Base-by-base conservation (phyloP, 106 monocot species). In the Cymbidium sinense region DNA sequence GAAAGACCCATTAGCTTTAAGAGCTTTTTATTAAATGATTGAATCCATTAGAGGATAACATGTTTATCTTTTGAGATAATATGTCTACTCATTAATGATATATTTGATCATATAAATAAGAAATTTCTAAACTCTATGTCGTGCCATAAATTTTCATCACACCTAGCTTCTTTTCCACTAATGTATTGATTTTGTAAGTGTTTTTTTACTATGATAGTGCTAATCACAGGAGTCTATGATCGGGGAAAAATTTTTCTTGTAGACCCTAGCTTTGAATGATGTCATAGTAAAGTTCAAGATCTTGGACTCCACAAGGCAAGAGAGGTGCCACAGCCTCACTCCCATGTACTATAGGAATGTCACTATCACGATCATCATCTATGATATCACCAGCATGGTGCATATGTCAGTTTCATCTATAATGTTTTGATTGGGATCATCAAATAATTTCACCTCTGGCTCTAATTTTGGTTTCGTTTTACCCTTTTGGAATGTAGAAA, bases 271-370 rank as follows among this genome's bases (percentile, higher is more conserved):
- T 35, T 78, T 92, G 79, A 92, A 70, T 70, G 96, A 98, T 70
- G 88, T 89, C 1, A 98, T 94, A 5, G 96, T 98, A 70, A 98
- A 98, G 82, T 88, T 98, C 61, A 94, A 94, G 84, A 98, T 94
- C 76, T 96, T 93, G 96, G 96, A 96, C 77, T 93, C 96, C 5
- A 93, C 96, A 3, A 93, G 96, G 70, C 96, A 96, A 79, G 93
- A 96, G 88, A 86, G 96, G 77, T 96, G 94, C 75, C 96, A 96
- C 69, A 93, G 96, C 74, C 78, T 96, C 51, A 93, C 96, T 67
- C 96, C 96, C 78, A 93, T 96, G 96, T 96, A 96, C 85, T 96
- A 96, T 85, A 77, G 96, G 34, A 93, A 93, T 5, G 96, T 93
- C 0, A 91, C 96, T 11, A 94, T 94, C 6, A 91, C 96, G 1